Base-by-base conservation (phyloP, 441 rosid genomes). In the Pelargonium exstipulatum region DNA sequence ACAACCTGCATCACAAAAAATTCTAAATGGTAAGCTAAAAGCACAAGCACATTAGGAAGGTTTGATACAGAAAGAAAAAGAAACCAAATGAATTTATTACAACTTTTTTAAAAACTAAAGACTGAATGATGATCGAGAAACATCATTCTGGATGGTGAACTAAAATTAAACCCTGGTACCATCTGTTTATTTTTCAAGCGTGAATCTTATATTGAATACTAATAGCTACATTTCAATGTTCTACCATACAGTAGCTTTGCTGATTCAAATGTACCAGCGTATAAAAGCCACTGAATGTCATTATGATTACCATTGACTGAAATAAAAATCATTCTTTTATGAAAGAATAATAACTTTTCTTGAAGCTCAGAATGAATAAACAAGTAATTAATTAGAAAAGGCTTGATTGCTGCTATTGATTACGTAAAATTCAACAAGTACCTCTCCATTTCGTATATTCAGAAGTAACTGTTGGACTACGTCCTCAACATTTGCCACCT, bases 401-500 rank as follows among this genome's bases (percentile, higher is more conserved):
- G 5, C 8, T 17, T n/a, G 62, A 71, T 37, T 49, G 32, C 14
- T 9, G 45, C 10, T 48, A 61, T 32, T 45, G 13, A 40, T 40
- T 45, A 74, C 42, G 14, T 22, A 53, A 35, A 24, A 61, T 37
- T 53, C 26, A 26, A 48, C n/a, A 64, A 18, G 32, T 43, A 90
- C 97, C 90, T 81, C 61, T 7, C 87, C 96, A 74, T 87, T 74
- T 66, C 82, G 84, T 80, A 79, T 77, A 64, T 70, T 70, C 67
- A 88, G 71, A 67, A 90, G 97, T 74, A 82, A 70, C 61, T 79
- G 77, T 78, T 85, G 86, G 51, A 91, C 88, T 75, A 73, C 83
- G 78, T 95, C 97, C 65, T 91, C 96, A 43, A 88, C 97, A 68
- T 83, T 80, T 84, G 83, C 87, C 80, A 88, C 96, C 97, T 94